Evolutionary conservation across 257 asterid species (phyloP).

Genomic region (Jaltomata sinuosa): DNA sequence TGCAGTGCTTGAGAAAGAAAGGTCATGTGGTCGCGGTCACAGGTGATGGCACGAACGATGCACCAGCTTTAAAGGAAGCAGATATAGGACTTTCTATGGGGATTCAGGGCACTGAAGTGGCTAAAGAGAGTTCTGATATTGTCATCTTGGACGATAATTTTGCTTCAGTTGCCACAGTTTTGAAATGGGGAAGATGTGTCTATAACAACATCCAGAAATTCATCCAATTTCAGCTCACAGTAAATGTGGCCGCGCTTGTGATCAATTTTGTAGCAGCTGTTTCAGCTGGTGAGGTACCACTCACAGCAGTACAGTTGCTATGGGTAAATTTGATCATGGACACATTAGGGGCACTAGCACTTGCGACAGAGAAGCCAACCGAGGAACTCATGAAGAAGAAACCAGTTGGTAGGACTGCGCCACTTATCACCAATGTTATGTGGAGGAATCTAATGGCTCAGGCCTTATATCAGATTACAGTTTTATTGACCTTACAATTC

Average conservation of each 20-base stretch:
- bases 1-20: constrained; percentile 42
- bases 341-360: constrained; percentile 40
- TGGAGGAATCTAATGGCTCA: constrained; percentile 45
- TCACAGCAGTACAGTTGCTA: constrained; percentile 56
- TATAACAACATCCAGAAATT: constrained; percentile 60
- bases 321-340: constrained; percentile 46
- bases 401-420: constrained; percentile 32
- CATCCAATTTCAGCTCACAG: constrained; percentile 64
- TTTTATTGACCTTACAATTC: constrained; percentile 28
- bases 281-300: constrained; percentile 53
- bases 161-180: constrained; percentile 46
- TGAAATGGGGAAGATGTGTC: constrained; percentile 46
- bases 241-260: constrained; percentile 38
- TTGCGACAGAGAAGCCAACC: constrained; percentile 41
- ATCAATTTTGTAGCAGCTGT: constrained; percentile 56
- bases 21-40: constrained; percentile 79
- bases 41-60: constrained; percentile 67
- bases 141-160: constrained; percentile 63
- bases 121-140: constrained; percentile 63
- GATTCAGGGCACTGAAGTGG: constrained; percentile 62
- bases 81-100: constrained; percentile 76
- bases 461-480: constrained; percentile 26
- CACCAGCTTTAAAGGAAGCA: constrained; percentile 61
- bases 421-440: constrained; percentile 37
- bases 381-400: constrained; percentile 32